Evolutionary conservation across 768 basidiomycete species (phyloP).

Genomic region (Daedalea quercina): DNA sequence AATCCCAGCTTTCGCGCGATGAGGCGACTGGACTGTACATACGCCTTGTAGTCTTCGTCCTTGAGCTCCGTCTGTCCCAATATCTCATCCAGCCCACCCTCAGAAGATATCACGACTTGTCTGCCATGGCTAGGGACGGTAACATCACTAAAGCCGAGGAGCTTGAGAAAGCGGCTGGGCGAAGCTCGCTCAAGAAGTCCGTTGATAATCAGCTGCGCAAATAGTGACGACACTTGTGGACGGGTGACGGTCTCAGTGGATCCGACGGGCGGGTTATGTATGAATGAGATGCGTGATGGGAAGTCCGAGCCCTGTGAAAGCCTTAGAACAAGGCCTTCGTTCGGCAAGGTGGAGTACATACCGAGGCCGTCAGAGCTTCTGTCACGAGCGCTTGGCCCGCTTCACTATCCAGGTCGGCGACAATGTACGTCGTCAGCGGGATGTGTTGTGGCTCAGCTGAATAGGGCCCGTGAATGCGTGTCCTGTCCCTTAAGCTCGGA

Average conservation of each 20-base stretch:
- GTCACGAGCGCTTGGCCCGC: constrained; percentile 53
- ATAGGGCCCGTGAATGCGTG: background rate
- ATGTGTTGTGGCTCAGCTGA: constrained; percentile 16
- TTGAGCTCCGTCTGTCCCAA: constrained; percentile 28
- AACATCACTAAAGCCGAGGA: constrained; percentile 26
- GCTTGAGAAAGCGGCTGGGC: constrained; percentile 32
- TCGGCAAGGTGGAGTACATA: constrained; percentile 25
- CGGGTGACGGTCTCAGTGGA: constrained; percentile 13
- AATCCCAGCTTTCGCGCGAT: constrained; percentile 54
- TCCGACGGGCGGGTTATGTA: constrained; percentile 56
- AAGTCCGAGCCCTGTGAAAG: constrained; percentile 35
- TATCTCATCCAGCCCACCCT: constrained; percentile 26
- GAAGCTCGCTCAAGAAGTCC: constrained; percentile 33
- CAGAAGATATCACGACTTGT: constrained; percentile 34
- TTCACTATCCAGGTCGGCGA: constrained; percentile 71
- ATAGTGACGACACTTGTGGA: constrained; percentile 34
- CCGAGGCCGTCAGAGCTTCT: constrained; percentile 61
- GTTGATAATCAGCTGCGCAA: constrained; percentile 43
- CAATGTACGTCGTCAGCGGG: constrained; percentile 51
- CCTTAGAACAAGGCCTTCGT: background rate
- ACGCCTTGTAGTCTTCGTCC: constrained; percentile 35
- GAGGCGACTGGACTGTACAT: constrained; percentile 36
- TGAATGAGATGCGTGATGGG: constrained; percentile 59
- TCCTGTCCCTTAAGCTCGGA: background rate
- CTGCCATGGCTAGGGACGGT: constrained; percentile 12